Evolutionary conservation across 495 filamentous ascomycete species (phyloP), one percentile per base, ranked within the genome.

Genomic region (Hyaloscypha finlandica): DNA sequence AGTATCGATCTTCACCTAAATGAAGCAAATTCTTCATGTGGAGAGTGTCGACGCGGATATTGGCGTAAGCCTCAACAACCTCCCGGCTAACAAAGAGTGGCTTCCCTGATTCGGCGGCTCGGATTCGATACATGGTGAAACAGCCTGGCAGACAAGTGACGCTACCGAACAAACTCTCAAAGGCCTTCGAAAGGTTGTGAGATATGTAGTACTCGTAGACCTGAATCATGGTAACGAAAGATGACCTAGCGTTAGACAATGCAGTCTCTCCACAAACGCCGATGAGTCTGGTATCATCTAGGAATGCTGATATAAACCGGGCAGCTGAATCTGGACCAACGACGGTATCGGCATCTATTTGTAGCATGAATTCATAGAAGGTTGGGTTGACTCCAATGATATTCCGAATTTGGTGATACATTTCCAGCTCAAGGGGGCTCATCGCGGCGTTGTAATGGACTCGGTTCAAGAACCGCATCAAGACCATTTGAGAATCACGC

Each of bases 201-300:
- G 96, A 98, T 68, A 99, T 99, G 80, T 94, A 99, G 83, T 99
- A 97, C 79, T 99, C 95, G 83, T 99, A 99, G 20, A 99, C 95
- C 78, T 99, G 95, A 68, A 99, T 98, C 94, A 98, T 98, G 37
- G 95, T 99, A 67, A 95, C 85, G 70, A 93, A 91, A 16, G 94
- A 97, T 19, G 90, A 84, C 77, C 97, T 96, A 59, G 93, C 91
- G 74, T 99, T 99, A 59, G 90, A 92, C 31, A 99, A 82, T 11
- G 90, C 89, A 0, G 95, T 99, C 77, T 99, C 95, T 73, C 95
- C 95, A 75, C 96, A 99, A 60, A 95, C 86, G 70, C 90, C 95
- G 73, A 97, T 92, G 25, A 98, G 83, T 55, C 92, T 89, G 16
- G 93, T 96, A 76, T 99, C 95, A 69, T 93, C 85, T 29, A 97